These are phyloP conservation scores for Dactylellina cionopaga DNA, from an alignment of 2,329 filamentous ascomycete species.

Conservation along the genomic window DNA sequence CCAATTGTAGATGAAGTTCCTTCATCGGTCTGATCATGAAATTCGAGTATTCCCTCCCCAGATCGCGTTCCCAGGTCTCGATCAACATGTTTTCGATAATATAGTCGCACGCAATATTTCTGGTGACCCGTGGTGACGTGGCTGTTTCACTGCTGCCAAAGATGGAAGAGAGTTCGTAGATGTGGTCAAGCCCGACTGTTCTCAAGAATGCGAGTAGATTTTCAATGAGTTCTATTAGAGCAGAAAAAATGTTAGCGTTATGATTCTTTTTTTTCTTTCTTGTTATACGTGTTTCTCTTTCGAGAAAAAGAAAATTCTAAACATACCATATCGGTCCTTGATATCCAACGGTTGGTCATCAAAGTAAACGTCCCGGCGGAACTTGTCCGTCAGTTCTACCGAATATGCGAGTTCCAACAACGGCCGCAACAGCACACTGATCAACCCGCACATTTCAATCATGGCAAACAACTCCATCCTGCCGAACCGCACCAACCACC, in stretches of 20 bases:
- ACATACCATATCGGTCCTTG: conserved; percentile 49
- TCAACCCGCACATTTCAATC: conserved; percentile 49
- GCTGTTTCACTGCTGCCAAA: conserved; percentile 48
- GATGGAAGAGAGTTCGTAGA: conserved; percentile 48
- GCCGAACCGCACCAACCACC: conserved; percentile 35
- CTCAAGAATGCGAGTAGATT: conserved; percentile 43
- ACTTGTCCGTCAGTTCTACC: conserved; percentile 48
- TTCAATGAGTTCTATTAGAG: conserved; percentile 42
- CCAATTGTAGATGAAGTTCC: conserved; percentile 33
- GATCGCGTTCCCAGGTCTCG: conserved; percentile 45
- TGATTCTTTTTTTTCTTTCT: not conserved
- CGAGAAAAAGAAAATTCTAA: not conserved
- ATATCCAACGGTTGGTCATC: conserved; percentile 48
- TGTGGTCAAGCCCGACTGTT: conserved; percentile 44
- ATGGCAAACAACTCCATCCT: conserved; percentile 43
- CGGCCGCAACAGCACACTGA: conserved; percentile 43
- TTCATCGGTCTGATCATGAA: conserved; percentile 52
- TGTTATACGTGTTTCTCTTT: not conserved
- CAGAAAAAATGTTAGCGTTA: not conserved
- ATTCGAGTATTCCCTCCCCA: conserved; percentile 42
- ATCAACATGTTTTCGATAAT: conserved; percentile 51
- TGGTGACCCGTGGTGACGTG: conserved; percentile 34
- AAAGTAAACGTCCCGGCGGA: conserved; percentile 47
- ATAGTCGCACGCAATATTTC: conserved; percentile 49
- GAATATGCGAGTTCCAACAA: conserved; percentile 47